Conservation (phyloP, 2,329 filamentous ascomycete genomes). For the Clonostachys rhizophaga region DNA sequence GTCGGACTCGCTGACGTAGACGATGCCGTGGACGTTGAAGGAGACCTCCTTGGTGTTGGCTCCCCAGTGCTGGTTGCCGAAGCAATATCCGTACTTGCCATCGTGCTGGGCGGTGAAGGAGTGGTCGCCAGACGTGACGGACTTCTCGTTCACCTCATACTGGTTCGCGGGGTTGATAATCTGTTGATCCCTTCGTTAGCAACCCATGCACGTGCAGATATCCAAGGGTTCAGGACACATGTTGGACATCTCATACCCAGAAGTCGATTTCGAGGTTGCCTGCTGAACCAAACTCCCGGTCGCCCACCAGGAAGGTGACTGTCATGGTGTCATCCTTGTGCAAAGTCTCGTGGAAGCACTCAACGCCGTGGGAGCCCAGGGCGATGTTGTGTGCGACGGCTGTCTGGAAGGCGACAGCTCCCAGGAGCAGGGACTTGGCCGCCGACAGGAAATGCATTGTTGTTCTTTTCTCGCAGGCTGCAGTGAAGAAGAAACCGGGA, state of each 20-base stretch:
- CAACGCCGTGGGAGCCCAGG: slow-evolving; percentile 84
- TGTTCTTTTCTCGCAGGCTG: not conserved
- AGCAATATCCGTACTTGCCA: slow-evolving; percentile 94
- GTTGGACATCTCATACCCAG: slow-evolving; percentile 63
- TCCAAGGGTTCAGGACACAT: slow-evolving; percentile 2
- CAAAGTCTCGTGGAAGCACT: slow-evolving; percentile 95
- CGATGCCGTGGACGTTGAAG: slow-evolving; percentile 98
- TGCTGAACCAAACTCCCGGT: slow-evolving; percentile 89
- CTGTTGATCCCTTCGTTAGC: slow-evolving; percentile 26
- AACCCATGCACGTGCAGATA: not conserved
- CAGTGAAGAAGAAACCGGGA: not conserved
- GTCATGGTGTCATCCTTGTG: slow-evolving; percentile 97
- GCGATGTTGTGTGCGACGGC: slow-evolving; percentile 91
- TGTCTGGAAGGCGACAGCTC: slow-evolving; percentile 42
- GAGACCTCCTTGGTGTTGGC: slow-evolving; percentile 96
- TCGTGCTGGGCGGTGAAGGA: slow-evolving; percentile 82
- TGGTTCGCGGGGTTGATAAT: slow-evolving; percentile 74
- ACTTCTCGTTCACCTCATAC: slow-evolving; percentile 76
- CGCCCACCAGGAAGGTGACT: slow-evolving; percentile 96
- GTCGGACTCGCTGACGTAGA: slow-evolving; percentile 90
- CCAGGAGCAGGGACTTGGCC: slow-evolving; percentile 35
- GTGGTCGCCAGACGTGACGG: slow-evolving; percentile 86
- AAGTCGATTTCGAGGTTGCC: slow-evolving; percentile 97
- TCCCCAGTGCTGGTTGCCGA: slow-evolving; percentile 98
- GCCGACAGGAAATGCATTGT: slow-evolving; percentile 15